Conservation (phyloP, 2,329 filamentous ascomycete species). For the Phialophora chinensis region DNA sequence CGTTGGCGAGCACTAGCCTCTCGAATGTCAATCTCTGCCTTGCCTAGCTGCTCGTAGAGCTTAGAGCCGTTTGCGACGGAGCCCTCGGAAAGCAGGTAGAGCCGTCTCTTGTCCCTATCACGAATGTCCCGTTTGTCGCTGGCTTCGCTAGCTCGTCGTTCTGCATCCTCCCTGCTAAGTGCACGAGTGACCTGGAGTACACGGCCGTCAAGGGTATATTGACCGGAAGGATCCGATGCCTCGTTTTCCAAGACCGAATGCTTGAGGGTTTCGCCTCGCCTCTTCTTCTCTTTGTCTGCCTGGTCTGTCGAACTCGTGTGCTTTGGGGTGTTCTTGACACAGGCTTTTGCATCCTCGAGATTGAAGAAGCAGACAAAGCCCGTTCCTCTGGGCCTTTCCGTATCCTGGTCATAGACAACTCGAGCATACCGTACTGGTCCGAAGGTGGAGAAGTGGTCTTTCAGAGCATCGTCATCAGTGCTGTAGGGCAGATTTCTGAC, state of each 20-base stretch:
- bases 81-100: constrained; percentile 88
- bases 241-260: constrained; percentile 90
- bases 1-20: constrained; percentile 86
- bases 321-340: constrained; percentile 76
- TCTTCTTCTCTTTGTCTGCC: constrained; percentile 49
- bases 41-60: constrained; percentile 75
- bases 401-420: constrained; percentile 84
- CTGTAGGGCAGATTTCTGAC: constrained; percentile 94
- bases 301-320: constrained; percentile 51
- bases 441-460: constrained; percentile 85
- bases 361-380: constrained; percentile 94
- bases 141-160: constrained; percentile 73
- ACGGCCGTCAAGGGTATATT: constrained; percentile 89
- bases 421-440: constrained; percentile 88
- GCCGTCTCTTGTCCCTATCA: constrained; percentile 85
- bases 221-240: constrained; percentile 76
- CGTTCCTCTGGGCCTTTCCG: constrained; percentile 86
- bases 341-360: constrained; percentile 73
- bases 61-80: constrained; percentile 78
- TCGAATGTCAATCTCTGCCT: constrained; percentile 82
- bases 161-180: constrained; percentile 81
- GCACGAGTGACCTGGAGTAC: constrained; percentile 83
- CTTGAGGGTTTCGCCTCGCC: constrained; percentile 58
- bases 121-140: constrained; percentile 63
- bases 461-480: constrained; percentile 78